phyloP scores from a whole-genome alignment of 2,329 filamentous ascomycete genomes.

The Neopestalotiopsis rosae region DNA sequence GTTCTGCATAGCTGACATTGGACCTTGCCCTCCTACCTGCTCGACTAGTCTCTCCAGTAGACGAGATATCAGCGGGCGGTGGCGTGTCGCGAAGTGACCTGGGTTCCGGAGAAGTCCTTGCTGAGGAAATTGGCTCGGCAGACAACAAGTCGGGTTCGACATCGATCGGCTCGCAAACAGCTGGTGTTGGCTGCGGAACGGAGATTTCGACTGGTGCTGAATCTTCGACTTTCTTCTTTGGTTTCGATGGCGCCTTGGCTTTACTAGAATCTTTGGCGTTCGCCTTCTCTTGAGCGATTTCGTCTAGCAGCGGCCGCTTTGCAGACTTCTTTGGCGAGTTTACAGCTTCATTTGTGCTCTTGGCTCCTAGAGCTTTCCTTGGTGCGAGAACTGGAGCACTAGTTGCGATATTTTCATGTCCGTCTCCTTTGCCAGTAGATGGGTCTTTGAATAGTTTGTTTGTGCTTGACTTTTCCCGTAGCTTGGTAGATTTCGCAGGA shows the following conservation, averaged over 20 bases:
- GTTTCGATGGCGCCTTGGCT: conserved; percentile 23
- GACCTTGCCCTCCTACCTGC: conserved; percentile 70
- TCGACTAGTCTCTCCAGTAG: conserved; percentile 62
- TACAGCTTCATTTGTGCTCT: conserved; percentile 66
- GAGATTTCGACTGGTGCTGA: conserved; percentile 36
- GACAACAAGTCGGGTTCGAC: conserved; percentile 40
- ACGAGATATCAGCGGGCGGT: conserved; percentile 62
- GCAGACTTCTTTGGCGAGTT: conserved; percentile 61
- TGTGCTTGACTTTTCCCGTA: conserved; percentile 38
- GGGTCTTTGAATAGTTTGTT: conserved; percentile 53
- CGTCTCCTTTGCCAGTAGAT: conserved; percentile 47
- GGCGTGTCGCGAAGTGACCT: conserved; percentile 58
- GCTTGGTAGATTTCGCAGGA: conserved; percentile 30
- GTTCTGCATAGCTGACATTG: conserved; percentile 81
- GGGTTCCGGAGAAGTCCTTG: conserved; percentile 55
- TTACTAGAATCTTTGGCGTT: conserved; percentile 33
- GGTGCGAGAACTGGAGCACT: conserved; percentile 31
- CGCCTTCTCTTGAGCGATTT: conserved; percentile 45
- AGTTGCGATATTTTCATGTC: conserved; percentile 34
- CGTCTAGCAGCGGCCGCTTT: conserved; percentile 40
- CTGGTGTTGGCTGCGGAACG: conserved; percentile 23
- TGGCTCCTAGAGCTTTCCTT: conserved; percentile 58
- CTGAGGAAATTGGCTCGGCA: conserved; percentile 47
- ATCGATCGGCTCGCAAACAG: conserved; percentile 28
- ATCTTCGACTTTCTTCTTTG: conserved; percentile 28